Percentiles rank a stretch among this genome's conserved stretches.
Conservation (phyloP, 2,329 filamentous ascomycete species). For the Rasamsonia emersonii region DNA sequence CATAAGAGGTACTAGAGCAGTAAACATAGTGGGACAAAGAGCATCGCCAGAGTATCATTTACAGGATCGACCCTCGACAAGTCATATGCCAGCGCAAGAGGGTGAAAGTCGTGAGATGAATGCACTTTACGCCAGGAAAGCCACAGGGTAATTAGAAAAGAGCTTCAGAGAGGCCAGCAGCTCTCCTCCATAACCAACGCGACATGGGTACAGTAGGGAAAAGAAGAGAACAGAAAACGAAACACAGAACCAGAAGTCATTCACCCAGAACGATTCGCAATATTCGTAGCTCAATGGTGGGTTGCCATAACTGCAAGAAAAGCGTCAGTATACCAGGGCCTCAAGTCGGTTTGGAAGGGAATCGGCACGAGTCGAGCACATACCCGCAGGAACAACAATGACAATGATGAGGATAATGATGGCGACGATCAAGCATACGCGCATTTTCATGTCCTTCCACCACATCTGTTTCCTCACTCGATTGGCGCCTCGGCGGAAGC, state of each 20-base stretch:
- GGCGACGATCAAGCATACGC: conserved; percentile 86
- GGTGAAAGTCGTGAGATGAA: conserved; percentile 7
- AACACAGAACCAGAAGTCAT: conserved; percentile 22
- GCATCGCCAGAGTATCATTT: conserved; percentile 35
- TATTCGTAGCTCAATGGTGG: conserved; percentile 27
- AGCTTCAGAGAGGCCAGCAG: conserved; percentile 7
- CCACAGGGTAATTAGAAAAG: conserved; percentile 11
- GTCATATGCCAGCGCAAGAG: conserved; percentile 4
- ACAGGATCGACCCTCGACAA: conserved; percentile 28
- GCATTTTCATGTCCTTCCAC: conserved; percentile 99
- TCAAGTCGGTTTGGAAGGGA: conserved; percentile 2
- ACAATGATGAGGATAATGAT: conserved; percentile 86
- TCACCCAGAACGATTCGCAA: conserved; percentile 22
- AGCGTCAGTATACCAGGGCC: conserved; percentile 10
- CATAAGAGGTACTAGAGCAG: conserved; percentile 12
- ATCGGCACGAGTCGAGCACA: conserved; percentile 29
- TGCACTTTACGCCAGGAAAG: conserved; percentile 6
- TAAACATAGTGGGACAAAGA: conserved; percentile 25
- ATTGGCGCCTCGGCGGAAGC: conserved; percentile 94
- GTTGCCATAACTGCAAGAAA: conserved; percentile 33
- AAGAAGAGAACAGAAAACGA: conserved; percentile 25
- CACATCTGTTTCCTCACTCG: conserved; percentile 96
- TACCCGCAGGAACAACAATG: conserved; percentile 91
- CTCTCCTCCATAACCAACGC: neutral
- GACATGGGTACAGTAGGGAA: neutral